Evolutionary conservation across 169 alveolate genomes (phyloP).

Genomic region (Hepatocystis sp.): DNA sequence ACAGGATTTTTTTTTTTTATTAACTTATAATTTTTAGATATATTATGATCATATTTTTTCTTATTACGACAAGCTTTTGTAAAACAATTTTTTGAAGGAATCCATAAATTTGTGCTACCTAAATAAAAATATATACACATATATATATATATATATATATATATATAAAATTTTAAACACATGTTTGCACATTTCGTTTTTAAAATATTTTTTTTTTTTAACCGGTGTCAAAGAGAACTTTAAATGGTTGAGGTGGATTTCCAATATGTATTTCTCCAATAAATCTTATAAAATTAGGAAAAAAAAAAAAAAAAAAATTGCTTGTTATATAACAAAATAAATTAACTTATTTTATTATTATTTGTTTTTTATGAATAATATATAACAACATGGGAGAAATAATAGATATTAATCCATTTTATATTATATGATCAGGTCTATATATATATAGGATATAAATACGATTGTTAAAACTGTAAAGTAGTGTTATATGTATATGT

Average conservation of each 20-base stretch:
- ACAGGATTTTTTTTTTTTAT: conserved; percentile 23
- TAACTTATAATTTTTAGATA: conserved; percentile 65
- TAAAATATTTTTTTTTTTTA: conserved; percentile 7
- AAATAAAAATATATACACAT: not conserved
- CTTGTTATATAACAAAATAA: not conserved
- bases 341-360: too few species aligned
- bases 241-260: conserved; percentile 84
- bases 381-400: too few species aligned
- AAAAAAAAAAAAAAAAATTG: conserved; percentile 1
- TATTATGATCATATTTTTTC: conserved; percentile 59
- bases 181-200: too few species aligned
- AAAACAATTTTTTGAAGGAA: conserved; percentile 81
- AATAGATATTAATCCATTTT: too few species aligned
- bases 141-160: not conserved
- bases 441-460: too few species aligned
- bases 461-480: too few species aligned
- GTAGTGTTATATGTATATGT: too few species aligned
- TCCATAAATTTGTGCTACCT: conserved; percentile 89
- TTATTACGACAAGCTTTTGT: conserved; percentile 75
- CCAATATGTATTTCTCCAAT: conserved; percentile 81
- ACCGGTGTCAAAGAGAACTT: conserved; percentile 84
- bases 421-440: too few species aligned
- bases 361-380: too few species aligned
- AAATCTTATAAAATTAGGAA: conserved; percentile 33
- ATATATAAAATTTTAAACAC: too few species aligned